phyloP scores from a whole-genome alignment of 495 filamentous ascomycete species.

The Corynascus novoguineensis region DNA sequence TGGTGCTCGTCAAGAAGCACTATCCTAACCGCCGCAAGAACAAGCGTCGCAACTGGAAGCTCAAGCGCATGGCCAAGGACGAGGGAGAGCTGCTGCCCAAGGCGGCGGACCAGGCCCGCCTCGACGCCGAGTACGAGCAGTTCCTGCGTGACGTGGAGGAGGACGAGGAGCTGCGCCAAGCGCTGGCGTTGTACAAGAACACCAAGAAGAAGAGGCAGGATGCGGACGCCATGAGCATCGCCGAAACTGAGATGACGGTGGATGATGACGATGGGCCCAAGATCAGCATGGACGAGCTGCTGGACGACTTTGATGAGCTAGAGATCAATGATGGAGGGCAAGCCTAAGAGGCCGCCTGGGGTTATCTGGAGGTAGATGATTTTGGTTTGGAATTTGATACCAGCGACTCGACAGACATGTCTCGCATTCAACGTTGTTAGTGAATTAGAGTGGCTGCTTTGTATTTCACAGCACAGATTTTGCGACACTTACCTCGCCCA shows the following conservation, averaged over 20 bases:
- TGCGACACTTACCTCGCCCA: too few relatives aligned
- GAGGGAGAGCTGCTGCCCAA: constrained; percentile 73
- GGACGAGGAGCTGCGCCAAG: constrained; percentile 78
- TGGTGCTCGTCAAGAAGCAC: constrained; percentile 92
- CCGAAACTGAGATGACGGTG: constrained; percentile 60
- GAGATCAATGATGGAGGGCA: constrained; percentile 52
- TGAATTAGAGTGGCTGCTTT: too few relatives aligned
- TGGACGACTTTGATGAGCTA: constrained; percentile 86
- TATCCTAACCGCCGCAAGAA: constrained; percentile 79
- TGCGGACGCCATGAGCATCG: constrained; percentile 52
- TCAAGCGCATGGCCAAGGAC: constrained; percentile 88
- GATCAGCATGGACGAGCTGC: constrained; percentile 75
- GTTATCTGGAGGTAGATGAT: background rate
- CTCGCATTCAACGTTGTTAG: too few relatives aligned
- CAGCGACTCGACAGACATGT: too few relatives aligned
- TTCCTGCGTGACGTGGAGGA: constrained; percentile 97
- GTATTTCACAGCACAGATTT: too few relatives aligned
- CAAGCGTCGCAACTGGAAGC: constrained; percentile 80
- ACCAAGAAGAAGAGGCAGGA: constrained; percentile 36
- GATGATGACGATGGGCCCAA: constrained; percentile 67
- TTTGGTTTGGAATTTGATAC: too few relatives aligned
- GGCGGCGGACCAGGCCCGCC: constrained; percentile 73
- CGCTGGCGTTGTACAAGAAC: constrained; percentile 79
- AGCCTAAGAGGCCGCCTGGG: background rate
- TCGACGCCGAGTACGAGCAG: constrained; percentile 91